Conservation (phyloP, 208 protist genomes). For the Balamuthia mandrillaris region DNA sequence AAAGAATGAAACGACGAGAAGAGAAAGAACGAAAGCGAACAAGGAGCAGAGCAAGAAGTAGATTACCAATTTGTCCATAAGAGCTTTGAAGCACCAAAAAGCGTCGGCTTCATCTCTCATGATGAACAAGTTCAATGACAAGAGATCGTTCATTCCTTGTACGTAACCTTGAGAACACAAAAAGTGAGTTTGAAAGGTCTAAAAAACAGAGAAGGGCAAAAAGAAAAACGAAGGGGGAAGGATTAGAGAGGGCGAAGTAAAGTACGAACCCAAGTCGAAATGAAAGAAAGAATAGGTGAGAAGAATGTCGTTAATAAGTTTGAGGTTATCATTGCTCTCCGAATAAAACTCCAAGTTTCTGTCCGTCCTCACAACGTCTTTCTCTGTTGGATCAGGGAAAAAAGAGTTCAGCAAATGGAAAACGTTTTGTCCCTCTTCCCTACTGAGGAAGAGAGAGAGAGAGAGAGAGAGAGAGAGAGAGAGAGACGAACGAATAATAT, state of each 20-base stretch:
- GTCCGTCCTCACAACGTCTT: slow-evolving; percentile 19
- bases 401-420: too few relatives aligned
- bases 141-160: slow-evolving; percentile 27
- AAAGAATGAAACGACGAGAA: too few relatives aligned
- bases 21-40: too few relatives aligned
- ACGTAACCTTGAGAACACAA: background rate
- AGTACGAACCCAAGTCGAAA: slow-evolving; percentile 8
- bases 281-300: slow-evolving; percentile 32
- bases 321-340: background rate
- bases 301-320: slow-evolving; percentile 6
- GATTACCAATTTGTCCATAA: slow-evolving; percentile 15
- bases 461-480: background rate
- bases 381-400: background rate
- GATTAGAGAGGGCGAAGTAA: too few relatives aligned
- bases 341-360: background rate
- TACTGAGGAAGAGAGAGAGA: background rate
- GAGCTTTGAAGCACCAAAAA: slow-evolving; percentile 35
- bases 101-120: slow-evolving; percentile 20
- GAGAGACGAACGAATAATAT: background rate
- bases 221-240: background rate
- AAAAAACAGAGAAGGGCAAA: background rate
- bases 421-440: too few relatives aligned
- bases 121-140: background rate
- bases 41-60: too few relatives aligned
- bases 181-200: background rate